Evolutionary conservation across 2,329 filamentous ascomycete genomes (phyloP), one percentile per base, ranked within the genome.

Genomic region (Endoconidiophora polonica): DNA sequence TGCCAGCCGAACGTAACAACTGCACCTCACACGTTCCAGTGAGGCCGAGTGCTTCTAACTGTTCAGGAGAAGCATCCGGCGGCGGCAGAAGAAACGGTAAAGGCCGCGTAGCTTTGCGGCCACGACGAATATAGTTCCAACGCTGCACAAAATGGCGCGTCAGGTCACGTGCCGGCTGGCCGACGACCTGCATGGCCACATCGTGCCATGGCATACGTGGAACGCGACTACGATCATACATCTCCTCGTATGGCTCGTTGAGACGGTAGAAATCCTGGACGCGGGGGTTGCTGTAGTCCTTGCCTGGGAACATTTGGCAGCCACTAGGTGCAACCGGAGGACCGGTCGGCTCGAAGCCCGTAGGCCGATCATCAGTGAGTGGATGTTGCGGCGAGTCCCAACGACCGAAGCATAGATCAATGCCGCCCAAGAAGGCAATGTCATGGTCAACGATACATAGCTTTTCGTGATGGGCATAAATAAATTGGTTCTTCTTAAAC

Each of bases 121-220:
- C 88, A 48, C 91, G 82, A 45, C 94, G 76, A 39, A 98, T 79
- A 58, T 96, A 96, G 63, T 96, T 96, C 91, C 91, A 98, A 54
- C 91, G 77, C 64, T 98, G 91, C 3, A 96, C 87, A 60, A 98
- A 98, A 64, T 96, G 91, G 20, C 91, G 79, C 2, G 88, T 95
- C 55, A 96, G 69, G 66, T 98, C 91, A 57, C 91, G 77, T 10
- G 91, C 90, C 2, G 91, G 91, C 62, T 96, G 91, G 3, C 91
- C 91, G 41, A 96, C 87, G 40, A 98, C 81, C 64, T 96, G 91
- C 91, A 98, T 96, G 2, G 83, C 79, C 55, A 98, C 87, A 63
- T 98, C 91, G 60, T 98, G 91, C 91, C 91, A 98, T 1, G 91
- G 90, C 91, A 96, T 98, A 54, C 91, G 74, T 1, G 91, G 87